A percentile compares a stretch with the other conserved stretches of the same genome.
Conservation (phyloP, 1,284 basidiomycete species). For the Tilletiaria anomala region DNA sequence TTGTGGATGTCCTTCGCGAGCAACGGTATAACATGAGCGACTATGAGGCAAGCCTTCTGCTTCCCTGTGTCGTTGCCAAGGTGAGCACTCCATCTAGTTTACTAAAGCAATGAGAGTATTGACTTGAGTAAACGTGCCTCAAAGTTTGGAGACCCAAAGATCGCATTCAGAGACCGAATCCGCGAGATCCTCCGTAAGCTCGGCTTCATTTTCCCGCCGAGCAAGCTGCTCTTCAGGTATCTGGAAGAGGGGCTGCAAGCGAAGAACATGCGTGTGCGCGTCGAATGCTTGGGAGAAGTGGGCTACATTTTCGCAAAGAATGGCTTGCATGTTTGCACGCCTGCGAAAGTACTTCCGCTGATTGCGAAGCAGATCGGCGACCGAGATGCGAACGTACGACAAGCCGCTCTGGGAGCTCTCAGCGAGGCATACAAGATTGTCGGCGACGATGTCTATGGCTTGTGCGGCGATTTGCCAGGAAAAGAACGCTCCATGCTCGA, state of each 20-base stretch:
- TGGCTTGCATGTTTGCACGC: slow-evolving; percentile 61
- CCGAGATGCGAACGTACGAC: slow-evolving; percentile 70
- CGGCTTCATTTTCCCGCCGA: slow-evolving; percentile 56
- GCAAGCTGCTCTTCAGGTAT: slow-evolving; percentile 60
- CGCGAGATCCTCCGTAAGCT: slow-evolving; percentile 42
- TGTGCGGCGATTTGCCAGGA: slow-evolving; percentile 59
- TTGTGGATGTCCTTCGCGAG: slow-evolving; percentile 58
- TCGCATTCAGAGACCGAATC: slow-evolving; percentile 41
- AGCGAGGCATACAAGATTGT: slow-evolving; percentile 71
- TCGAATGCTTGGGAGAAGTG: slow-evolving; percentile 70
- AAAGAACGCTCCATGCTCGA: slow-evolving; percentile 85
- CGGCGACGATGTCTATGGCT: slow-evolving; percentile 70
- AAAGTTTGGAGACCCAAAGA: slow-evolving; percentile 45
- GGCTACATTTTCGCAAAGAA: slow-evolving; percentile 62
- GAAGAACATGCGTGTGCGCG: slow-evolving; percentile 77
- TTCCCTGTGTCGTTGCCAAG: slow-evolving; percentile 81
- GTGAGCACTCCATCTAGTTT: slow-evolving; percentile 42
- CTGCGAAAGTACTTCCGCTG: slow-evolving; percentile 58
- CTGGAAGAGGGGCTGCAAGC: slow-evolving; percentile 53
- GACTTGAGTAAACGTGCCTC: not conserved
- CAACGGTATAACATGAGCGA: slow-evolving; percentile 71
- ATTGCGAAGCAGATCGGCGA: slow-evolving; percentile 72
- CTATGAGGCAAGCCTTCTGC: slow-evolving; percentile 69
- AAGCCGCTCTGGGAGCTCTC: slow-evolving; percentile 61
- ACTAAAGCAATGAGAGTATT: not conserved